phyloP scores from a whole-genome alignment of 345 rosid genomes.

The Eucalyptus cloeziana region DNA sequence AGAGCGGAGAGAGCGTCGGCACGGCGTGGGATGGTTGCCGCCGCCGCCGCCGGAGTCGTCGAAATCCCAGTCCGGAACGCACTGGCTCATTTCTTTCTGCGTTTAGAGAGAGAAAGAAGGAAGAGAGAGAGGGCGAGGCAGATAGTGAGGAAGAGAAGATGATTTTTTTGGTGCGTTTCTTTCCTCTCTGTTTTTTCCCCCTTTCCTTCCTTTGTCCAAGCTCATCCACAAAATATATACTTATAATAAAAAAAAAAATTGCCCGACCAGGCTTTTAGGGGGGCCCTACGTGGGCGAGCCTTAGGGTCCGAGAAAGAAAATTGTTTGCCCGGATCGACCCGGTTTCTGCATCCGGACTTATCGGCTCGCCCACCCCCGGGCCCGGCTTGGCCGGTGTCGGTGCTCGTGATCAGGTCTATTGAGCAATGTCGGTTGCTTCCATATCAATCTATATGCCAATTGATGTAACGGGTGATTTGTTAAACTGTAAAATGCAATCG shows the following conservation, averaged over 20 bases:
- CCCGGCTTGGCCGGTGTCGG: not conserved
- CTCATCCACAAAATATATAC: not conserved
- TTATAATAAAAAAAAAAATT: not conserved
- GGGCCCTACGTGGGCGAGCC: not conserved
- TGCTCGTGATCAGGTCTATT: not conserved
- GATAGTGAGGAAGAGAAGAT: not conserved
- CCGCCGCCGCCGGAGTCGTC: constrained; percentile 19
- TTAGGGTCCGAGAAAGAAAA: not conserved
- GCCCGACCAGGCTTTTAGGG: not conserved
- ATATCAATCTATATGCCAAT: not conserved
- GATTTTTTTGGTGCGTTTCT: not conserved
- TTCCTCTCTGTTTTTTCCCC: not conserved
- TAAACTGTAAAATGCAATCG: not conserved
- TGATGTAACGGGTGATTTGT: not conserved
- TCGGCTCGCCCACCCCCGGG: not conserved
- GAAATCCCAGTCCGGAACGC: constrained; percentile 75
- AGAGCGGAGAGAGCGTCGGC: constrained; percentile 17
- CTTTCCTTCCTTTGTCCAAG: not conserved
- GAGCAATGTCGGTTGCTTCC: not conserved
- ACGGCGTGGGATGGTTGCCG: constrained; percentile 10
- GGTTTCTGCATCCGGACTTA: not conserved
- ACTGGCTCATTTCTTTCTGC: constrained; percentile 47
- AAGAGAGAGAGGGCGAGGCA: not conserved
- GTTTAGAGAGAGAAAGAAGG: not conserved
- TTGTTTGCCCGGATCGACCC: not conserved